These are phyloP conservation scores for Ceratocystis variospora DNA, from an alignment of 2,329 filamentous ascomycete species.

Conservation along the genomic window DNA sequence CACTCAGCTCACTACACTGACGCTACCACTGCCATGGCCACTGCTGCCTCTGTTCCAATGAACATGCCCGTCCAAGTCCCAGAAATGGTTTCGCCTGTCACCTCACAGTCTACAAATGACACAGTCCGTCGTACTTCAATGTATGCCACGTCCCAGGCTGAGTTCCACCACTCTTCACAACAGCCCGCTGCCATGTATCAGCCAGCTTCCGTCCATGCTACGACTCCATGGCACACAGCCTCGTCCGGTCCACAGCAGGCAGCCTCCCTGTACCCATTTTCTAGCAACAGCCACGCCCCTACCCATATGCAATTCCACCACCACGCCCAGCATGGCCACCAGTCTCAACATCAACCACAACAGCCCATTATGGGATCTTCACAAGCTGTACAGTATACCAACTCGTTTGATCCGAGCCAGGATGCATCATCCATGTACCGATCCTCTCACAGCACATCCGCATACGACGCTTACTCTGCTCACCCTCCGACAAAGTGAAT, in stretches of 20 bases:
- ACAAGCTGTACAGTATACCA: neutral
- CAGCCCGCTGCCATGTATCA: neutral
- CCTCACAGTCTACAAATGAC: neutral
- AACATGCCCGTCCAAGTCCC: conserved; percentile 4
- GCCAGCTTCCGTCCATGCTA: neutral
- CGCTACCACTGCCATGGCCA: neutral
- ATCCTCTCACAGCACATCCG: neutral
- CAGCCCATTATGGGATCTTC: neutral
- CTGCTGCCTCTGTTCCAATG: neutral
- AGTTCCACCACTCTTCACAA: neutral
- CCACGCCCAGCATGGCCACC: neutral
- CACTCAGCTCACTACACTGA: neutral
- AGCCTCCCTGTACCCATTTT: neutral
- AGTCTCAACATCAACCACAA: neutral
- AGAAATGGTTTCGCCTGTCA: conserved; percentile 6
- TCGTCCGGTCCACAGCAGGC: neutral
- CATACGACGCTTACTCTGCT: neutral
- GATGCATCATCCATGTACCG: neutral
- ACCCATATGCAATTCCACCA: neutral
- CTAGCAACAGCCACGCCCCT: neutral
- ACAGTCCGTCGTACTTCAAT: neutral
- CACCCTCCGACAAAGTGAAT: neutral
- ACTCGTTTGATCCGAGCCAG: neutral
- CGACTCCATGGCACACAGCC: neutral
- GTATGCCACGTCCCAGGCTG: neutral